These are phyloP conservation scores for Monosporascus sp. DNA, from an alignment of 2,329 filamentous ascomycete genomes.

Conservation along the genomic window DNA sequence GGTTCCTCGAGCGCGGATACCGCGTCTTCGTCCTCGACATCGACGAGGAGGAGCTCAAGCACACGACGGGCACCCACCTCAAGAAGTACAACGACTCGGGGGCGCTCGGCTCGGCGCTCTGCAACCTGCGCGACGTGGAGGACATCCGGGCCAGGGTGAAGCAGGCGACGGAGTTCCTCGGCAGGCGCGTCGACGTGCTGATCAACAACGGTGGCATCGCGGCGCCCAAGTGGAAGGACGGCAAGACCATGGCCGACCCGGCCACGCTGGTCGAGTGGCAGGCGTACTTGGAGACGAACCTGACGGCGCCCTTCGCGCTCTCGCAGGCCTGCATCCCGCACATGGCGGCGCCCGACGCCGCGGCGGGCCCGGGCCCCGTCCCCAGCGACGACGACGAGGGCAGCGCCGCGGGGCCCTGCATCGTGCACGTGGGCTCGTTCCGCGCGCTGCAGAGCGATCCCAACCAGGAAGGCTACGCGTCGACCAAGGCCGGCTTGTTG, in stretches of 20 bases:
- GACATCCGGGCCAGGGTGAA: conserved; percentile 31
- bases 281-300: conserved; percentile 41
- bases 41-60: conserved; percentile 33
- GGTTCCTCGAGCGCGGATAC: conserved; percentile 36
- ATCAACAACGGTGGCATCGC: conserved; percentile 35
- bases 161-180: conserved; percentile 30
- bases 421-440: conserved; percentile 42
- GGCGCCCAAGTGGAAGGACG: conserved; percentile 35
- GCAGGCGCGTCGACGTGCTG: conserved; percentile 33
- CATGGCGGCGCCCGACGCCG: conserved; percentile 26
- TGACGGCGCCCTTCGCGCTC: conserved; percentile 41
- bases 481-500: conserved; percentile 31
- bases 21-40: conserved; percentile 40
- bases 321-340: conserved; percentile 42
- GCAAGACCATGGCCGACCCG: conserved; percentile 40
- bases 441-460: conserved; percentile 40
- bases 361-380: not conserved
- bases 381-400: conserved; percentile 7
- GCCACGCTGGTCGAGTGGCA: conserved; percentile 39
- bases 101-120: conserved; percentile 31
- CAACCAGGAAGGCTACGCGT: conserved; percentile 45
- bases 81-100: conserved; percentile 19
- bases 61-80: conserved; percentile 28
- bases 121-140: conserved; percentile 35
- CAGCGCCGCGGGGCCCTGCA: conserved; percentile 35